Evolutionary conservation across 768 basidiomycete species (phyloP), one percentile per base, ranked within the genome.

Genomic region (Sarcomyxa edulis): DNA sequence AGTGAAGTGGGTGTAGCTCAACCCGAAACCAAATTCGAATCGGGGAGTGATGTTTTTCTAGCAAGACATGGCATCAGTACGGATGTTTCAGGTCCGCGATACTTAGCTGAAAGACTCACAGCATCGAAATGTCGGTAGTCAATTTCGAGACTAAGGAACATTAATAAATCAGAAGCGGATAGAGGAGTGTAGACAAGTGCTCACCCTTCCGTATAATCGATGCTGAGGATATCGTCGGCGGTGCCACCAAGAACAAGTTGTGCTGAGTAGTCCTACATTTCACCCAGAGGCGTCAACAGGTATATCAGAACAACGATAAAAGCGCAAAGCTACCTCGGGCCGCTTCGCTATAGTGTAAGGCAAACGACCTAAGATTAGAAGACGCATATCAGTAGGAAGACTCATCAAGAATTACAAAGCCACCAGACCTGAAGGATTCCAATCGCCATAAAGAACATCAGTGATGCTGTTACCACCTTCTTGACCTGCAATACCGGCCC

Each of bases 1-100:
- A 22, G 72, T 59, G 57, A 94, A 97, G 2, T 61, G 72, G 26
- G 93, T 84, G 64, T 96, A 97, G 40, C 81, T 85, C 52, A 94
- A 56, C 0, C 93, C 93, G 54, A 81, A 94, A 4, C 93, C 93
- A 55, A 97, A 97, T 52, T 89, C 87, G 51, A 78, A 91, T 25
- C 85, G 84, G 3, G 89, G 89, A 1, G 69, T 69, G 46, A 90
- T 87, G 45, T 81, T 74, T 58, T 75, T 64, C 74, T 83, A 23
- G 21, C 38, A 32, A 11, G 23, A n/a, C n/a, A n/a, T n/a, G n/a
- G n/a, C n/a, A 37, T n/a, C 21, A 59, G 21, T 57, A 24, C 22
- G 11, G 23, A 15, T 46, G 35, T 35, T 33, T 26, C n/a, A 6
- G 12, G n/a, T 27, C 14, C n/a, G 14, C 6, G 20, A 10, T 14